Evolutionary conservation across 306 rosid genomes (phyloP).

Genomic region (Gleditsia sinensis): DNA sequence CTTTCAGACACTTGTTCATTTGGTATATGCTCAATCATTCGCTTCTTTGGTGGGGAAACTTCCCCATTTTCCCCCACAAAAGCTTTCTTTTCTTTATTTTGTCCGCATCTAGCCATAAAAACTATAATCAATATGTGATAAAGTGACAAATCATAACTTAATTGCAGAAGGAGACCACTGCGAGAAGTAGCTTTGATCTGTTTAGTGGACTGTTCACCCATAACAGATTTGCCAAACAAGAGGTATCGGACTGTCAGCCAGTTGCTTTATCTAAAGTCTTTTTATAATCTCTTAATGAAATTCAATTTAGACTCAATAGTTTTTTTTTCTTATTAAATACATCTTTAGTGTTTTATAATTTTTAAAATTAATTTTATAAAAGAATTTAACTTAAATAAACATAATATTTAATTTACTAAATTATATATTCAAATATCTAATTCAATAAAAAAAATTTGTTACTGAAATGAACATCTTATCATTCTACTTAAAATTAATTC

Average conservation of each 20-base stretch:
- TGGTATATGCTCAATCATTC: slow-evolving; percentile 43
- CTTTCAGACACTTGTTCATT: slow-evolving; percentile 52
- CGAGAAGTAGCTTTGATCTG: slow-evolving; percentile 55
- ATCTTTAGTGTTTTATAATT: too few species aligned
- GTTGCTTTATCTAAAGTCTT: too few species aligned
- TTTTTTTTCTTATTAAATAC: too few species aligned
- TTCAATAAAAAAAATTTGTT: too few species aligned
- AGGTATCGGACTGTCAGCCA: slow-evolving; percentile 43
- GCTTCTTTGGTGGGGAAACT: not conserved
- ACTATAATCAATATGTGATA: not conserved
- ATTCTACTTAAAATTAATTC: too few species aligned
- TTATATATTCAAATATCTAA: too few species aligned
- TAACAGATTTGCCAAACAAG: slow-evolving; percentile 66
- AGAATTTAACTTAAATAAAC: too few species aligned
- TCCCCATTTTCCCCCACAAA: not conserved
- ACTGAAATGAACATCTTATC: too few species aligned
- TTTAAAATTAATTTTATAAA: too few species aligned
- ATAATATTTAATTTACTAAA: too few species aligned
- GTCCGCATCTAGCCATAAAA: not conserved
- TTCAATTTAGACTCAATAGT: too few species aligned
- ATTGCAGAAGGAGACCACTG: slow-evolving; percentile 60
- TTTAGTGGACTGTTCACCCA: slow-evolving; percentile 50
- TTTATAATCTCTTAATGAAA: too few species aligned
- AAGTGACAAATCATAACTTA: not conserved
- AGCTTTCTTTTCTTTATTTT: not conserved